Evolutionary conservation across 2,329 filamentous ascomycete genomes (phyloP).

Genomic region (Alternaria sp.): DNA sequence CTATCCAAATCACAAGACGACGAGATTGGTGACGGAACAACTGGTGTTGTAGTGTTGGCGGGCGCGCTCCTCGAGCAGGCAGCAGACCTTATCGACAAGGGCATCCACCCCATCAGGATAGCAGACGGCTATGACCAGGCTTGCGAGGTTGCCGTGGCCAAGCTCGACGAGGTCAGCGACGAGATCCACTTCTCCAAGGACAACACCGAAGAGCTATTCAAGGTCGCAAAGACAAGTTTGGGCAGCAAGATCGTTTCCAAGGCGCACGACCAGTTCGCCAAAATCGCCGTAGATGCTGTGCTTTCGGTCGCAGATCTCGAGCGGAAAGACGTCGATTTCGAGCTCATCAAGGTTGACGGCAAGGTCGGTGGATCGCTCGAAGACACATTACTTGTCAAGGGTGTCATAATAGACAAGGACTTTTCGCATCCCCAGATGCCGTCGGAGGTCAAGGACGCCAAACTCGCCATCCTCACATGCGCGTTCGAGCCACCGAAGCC

Average conservation of each 20-base stretch:
- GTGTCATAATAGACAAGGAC: slow-evolving; percentile 99
- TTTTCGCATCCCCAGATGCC: slow-evolving; percentile 99
- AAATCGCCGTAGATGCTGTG: slow-evolving; percentile 96
- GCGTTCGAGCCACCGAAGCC: slow-evolving; percentile 99
- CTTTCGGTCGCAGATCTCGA: slow-evolving; percentile 95
- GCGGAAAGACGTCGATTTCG: slow-evolving; percentile 96
- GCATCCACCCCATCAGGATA: slow-evolving; percentile 98
- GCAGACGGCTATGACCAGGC: slow-evolving; percentile 98
- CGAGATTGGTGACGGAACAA: slow-evolving; percentile 98
- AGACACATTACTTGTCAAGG: slow-evolving; percentile 93
- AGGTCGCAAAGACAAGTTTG: slow-evolving; percentile 93
- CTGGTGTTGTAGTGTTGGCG: slow-evolving; percentile 94
- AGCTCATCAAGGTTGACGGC: slow-evolving; percentile 98
- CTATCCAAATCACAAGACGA: slow-evolving; percentile 98
- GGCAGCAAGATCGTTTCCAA: slow-evolving; percentile 99
- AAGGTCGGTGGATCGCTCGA: slow-evolving; percentile 95
- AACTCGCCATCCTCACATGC: slow-evolving; percentile 96
- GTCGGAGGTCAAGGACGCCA: slow-evolving; percentile 90
- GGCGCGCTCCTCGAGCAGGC: slow-evolving; percentile 95
- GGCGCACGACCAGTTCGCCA: slow-evolving; percentile 96
- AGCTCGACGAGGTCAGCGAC: slow-evolving; percentile 93
- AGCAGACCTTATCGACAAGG: slow-evolving; percentile 98
- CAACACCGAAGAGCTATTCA: slow-evolving; percentile 83
- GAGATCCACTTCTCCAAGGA: slow-evolving; percentile 83
- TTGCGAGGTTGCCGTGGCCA: slow-evolving; percentile 92